Evolutionary conservation across 768 basidiomycete genomes (phyloP), one percentile per base, ranked within the genome.

Genomic region (Hygrocybe punicea): DNA sequence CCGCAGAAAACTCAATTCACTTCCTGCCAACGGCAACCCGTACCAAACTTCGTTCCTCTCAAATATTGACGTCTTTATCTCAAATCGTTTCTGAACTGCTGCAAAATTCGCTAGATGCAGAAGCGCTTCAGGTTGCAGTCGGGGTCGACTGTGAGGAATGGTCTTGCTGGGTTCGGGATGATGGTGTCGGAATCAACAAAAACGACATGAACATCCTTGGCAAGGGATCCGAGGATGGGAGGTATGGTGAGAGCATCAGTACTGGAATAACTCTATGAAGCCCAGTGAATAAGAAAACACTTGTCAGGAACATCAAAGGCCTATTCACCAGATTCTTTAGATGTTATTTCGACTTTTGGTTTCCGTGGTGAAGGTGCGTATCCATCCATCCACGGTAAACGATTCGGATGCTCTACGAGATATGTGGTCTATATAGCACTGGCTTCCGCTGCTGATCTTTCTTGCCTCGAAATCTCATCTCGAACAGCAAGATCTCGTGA

Each of bases 21-120:
- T 75, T 73, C 17, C 82, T 96, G 33, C 78, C 87, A 45, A 68
- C 65, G 16, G 73, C 76, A n/a, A 91, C 90, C 6, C 85, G 83
- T 45, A 76, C 83, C 19, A 84, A 78, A 63, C 76, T 98, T 45
- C 85, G 95, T 42, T 94, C 93, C 2, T 83, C 90, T 0, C 84
- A 91, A 64, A 85, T 95, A 60, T 72, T 98, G 58, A 92, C 92
- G 0, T 89, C 92, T 5, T 67, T 97, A 24, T 78, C 88, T 7
- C 84, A 89, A 66, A 77, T 95, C 56, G 75, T 95, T 19, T 86
- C 85, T 2, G 93, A 98, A 70, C 82, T 98, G 35, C 69, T 94
- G 10, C 94, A 95, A 68, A 98, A 98, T 68, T 80, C 91, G 2
- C 77, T 98, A 8, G 96, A 98, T 63, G 91, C 95, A 2, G 77